Base-by-base conservation (phyloP, 2,329 filamentous ascomycete genomes). In the Fonsecaea pugnacius region DNA sequence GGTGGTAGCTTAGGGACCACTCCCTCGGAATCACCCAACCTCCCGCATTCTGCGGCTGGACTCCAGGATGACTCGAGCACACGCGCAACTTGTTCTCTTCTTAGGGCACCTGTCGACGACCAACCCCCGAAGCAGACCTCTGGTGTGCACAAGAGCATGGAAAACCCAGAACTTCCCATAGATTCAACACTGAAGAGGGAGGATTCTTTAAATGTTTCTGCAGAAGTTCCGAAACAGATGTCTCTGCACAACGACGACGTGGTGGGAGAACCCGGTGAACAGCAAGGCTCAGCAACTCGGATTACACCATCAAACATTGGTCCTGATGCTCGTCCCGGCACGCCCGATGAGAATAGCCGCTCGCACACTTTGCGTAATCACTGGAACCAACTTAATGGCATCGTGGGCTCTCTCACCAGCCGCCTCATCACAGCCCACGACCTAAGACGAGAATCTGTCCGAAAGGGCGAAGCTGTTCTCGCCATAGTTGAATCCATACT, bases 341-440 rank as follows among this genome's bases (percentile, higher is more conserved):
- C 43, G 24, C 21, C 18, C 2, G 43, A 48, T 24, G 18, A 9
- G 21, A 48, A 9, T 4, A 18, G 4, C 4, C 43, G 43, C 5
- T 48, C 21, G 2, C 9, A 24, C 9, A 21, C 18, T 27, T 48
- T 53, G 52, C 46, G 30, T 21, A 32, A 4, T 27, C 24, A 21
- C 21, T 62, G 59, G 59, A 56, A 40, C 16, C 35, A 46, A 30
- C 50, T 62, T 16, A 38, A 32, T 32, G n/a, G n/a, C 27, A n/a
- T 16, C 2, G 27, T 54, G 12, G 36, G 38, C 8, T 59, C 46
- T 8, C 48, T 58, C 54, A 53, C 56, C 21, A n/a, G 9, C n/a
- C 16, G 32, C 27, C 27, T 63, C 32, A 54, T 59, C 24, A 48
- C 54, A n/a, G 36, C 61, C 16, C 8, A 35, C 16, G 35, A 50